Evolutionary conservation across 2,329 filamentous ascomycete genomes (phyloP).

Genomic region (Neurospora crassa): DNA sequence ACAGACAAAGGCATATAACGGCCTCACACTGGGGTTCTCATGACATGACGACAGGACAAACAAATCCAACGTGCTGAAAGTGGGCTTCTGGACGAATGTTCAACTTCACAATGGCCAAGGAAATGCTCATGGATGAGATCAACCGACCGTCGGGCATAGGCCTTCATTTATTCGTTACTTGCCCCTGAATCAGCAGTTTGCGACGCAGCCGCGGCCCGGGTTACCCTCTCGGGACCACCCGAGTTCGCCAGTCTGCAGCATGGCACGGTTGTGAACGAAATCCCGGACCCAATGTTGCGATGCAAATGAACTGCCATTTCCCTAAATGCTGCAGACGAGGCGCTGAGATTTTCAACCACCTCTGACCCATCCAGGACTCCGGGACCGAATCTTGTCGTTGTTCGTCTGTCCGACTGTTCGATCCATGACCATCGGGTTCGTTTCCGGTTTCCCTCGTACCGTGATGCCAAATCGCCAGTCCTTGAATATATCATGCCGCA

Average conservation of each 20-base stretch:
- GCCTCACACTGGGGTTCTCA: not conserved
- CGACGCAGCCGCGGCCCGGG: not conserved
- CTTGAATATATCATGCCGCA: conserved; percentile 15
- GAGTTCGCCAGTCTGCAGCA: not conserved
- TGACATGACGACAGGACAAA: not conserved
- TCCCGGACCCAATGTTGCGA: conserved; percentile 4
- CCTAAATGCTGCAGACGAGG: conserved; percentile 19
- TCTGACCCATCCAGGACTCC: conserved; percentile 20
- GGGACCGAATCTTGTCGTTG: conserved; percentile 17
- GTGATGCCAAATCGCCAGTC: conserved; percentile 19
- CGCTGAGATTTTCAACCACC: conserved; percentile 12
- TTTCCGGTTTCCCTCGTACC: conserved; percentile 19
- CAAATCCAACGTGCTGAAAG: not conserved
- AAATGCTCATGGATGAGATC: not conserved
- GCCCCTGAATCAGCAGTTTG: not conserved
- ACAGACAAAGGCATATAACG: not conserved
- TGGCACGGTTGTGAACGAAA: not conserved
- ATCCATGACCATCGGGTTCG: conserved; percentile 18
- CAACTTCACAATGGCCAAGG: not conserved
- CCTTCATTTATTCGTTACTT: not conserved
- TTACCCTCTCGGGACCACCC: not conserved
- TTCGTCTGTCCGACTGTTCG: conserved; percentile 12
- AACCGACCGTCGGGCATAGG: not conserved
- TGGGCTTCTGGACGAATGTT: not conserved
- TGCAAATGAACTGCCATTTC: conserved; percentile 21